Evolutionary conservation across 306 rosid species (phyloP).

Genomic region (Lathyrus tuberosus): DNA sequence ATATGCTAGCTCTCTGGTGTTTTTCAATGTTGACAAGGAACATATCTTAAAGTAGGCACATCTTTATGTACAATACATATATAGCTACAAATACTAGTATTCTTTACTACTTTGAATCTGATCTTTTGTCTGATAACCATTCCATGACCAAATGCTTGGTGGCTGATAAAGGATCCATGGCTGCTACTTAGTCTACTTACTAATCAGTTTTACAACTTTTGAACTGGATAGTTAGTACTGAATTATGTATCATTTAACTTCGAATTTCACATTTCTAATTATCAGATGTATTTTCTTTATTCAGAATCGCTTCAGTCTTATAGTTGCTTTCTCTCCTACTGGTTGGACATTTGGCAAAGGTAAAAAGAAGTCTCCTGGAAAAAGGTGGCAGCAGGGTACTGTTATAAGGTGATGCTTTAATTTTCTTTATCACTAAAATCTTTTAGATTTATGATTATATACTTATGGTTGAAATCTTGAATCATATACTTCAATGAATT

Average conservation of each 20-base stretch:
- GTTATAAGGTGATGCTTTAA: conserved; percentile 68
- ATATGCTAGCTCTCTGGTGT: conserved; percentile 4
- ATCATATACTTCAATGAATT: background rate
- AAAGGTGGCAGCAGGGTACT: conserved; percentile 93
- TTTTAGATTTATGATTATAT: background rate
- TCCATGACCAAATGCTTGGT: conserved; percentile 29
- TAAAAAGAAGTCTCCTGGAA: conserved; percentile 89
- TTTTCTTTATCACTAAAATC: conserved; percentile 15
- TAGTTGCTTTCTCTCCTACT: conserved; percentile 94
- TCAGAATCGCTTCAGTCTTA: conserved; percentile 77
- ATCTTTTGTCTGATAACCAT: conserved; percentile 17
- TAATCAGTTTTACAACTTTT: conserved; percentile 12
- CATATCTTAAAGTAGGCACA: conserved; percentile 11
- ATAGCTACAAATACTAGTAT: background rate
- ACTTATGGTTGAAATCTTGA: no score
- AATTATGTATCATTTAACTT: background rate
- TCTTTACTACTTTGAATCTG: conserved; percentile 10
- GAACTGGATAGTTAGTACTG: conserved; percentile 7
- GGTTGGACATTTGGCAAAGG: conserved; percentile 95
- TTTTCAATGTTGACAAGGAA: conserved; percentile 13
- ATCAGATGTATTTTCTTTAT: conserved; percentile 31
- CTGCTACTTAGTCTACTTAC: conserved; percentile 9
- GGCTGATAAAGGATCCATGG: conserved; percentile 8
- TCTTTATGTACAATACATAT: background rate
- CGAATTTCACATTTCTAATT: conserved; percentile 26